Base-by-base conservation (phyloP, 768 basidiomycete genomes). In the Cystofilobasidium ferigula region DNA sequence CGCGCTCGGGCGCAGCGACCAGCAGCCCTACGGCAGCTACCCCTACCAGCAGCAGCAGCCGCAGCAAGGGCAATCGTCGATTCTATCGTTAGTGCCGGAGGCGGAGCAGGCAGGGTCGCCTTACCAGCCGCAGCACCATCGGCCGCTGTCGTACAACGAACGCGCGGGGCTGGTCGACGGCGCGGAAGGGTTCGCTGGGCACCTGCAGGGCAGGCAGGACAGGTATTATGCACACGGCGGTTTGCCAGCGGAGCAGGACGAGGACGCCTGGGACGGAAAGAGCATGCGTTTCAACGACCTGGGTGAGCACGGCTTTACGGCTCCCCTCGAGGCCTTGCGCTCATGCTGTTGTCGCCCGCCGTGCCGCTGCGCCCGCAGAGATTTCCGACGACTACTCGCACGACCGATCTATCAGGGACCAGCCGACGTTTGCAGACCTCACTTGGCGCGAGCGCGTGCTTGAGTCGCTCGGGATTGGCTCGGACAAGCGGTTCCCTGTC, bases 391-490 rank as follows among this genome's bases (percentile, higher is more conserved):
- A 22, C 26, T 30, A 20, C 42, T 42, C 53, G 18, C 24, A 36
- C 24, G 48, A 61, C 24, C 65, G 60, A 0, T 45, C 60, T 3
- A 28, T 54, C 28, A 16, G 18, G 8, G 30, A 30, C 32, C 20
- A 22, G 16, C 57, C 57, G 36, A 62, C 51, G 38, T 34, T 30
- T n/a, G 36, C 34, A 5, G 51, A 59, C 12, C 45, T 58, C 26
- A 35, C 58, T 24, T 40, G 47, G 38, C 14, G 16, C 14, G 56
- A 64, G 26, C 54, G 63, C 34, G 60, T 48, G 8, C 65, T 67
- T 53, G 45, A 62, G 62, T 62, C 45, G 53, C 36, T 26, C 38
- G 58, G 58, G 24, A 60, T 67, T 32, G 65, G 60, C 2, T n/a
- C 30, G 2, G 53, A 53, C 7, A 56, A 56, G 26, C 58, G 58